Base-by-base conservation (phyloP, 352 stramenopile genomes). In the Pythium volutum region DNA sequence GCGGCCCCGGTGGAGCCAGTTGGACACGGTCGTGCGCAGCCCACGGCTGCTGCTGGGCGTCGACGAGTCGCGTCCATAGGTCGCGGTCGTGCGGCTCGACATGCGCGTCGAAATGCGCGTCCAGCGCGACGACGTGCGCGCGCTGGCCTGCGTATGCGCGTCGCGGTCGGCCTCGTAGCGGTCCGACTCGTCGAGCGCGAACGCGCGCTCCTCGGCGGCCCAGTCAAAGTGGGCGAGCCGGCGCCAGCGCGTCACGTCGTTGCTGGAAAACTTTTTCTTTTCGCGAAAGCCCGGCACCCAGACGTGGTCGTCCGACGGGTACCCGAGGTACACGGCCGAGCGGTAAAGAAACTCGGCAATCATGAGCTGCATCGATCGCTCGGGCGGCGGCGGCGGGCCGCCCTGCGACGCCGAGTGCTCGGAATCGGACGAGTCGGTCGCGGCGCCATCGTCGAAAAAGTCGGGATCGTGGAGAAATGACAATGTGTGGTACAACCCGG, bases 291-390 rank as follows among this genome's bases (percentile, higher is more conserved):
- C 76, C 0, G 78, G 78, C 22, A 89, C 64, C 79, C 79, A 89
- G 23, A 80, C 75, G 15, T 76, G 75, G 48, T 78, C 70, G 15
- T 79, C 74, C 41, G 67, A 62, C 5, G 68, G 74, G 54, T 87
- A 81, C 2, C 81, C 81, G 22, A 91, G 55, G 62, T 83, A 88
- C 46, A 88, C 66, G 45, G 79, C 81, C 50, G 81, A 88, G 10
- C 81, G 76, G 59, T 87, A 86, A 15, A 91, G 75, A 45, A 91
- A 91, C 67, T 91, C 81, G 33, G 79, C 81, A 67, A 91, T 87
- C 76, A 91, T 84, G 62, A 91, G 75, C 54, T 76, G 72, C 65
- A 87, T 72, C n/a, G 81, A 91, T 10, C 77, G 75, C 63, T 89
- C 79, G 0, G 59, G 23, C 51, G 49, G 43, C 51, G 76, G 60